A percentile compares a stretch with the other conserved stretches of the same genome.
phyloP scores from a whole-genome alignment of 1,284 basidiomycete species.

The Ganoderma resinaceum region DNA sequence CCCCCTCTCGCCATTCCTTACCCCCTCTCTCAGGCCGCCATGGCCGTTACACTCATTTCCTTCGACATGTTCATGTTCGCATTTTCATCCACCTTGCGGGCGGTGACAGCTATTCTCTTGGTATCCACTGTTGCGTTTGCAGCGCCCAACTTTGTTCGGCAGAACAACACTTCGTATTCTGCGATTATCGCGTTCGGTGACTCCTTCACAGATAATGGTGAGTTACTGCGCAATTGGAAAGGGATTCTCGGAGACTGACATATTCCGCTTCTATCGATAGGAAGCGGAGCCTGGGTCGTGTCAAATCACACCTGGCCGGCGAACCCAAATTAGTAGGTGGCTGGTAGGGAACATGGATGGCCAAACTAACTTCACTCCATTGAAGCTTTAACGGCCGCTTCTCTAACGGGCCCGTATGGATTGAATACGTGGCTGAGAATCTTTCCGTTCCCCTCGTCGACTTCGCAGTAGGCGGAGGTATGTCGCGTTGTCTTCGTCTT shows the following conservation, averaged over 20 bases:
- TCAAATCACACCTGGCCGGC: slow-evolving; percentile 18
- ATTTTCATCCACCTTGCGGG: neutral
- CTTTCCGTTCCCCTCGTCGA: slow-evolving; percentile 13
- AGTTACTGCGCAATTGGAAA: neutral
- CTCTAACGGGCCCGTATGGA: slow-evolving; percentile 18
- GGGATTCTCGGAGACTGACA: neutral
- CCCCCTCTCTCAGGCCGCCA: neutral
- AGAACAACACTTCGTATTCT: slow-evolving; percentile 1
- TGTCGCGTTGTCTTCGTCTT: neutral
- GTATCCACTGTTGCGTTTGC: neutral
- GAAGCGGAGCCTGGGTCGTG: slow-evolving; percentile 11
- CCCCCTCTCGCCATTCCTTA: neutral
- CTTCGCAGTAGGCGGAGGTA: slow-evolving; percentile 18
- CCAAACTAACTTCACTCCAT: neutral
- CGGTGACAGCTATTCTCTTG: neutral
- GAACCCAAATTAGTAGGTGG: slow-evolving; percentile 10
- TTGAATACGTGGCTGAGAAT: slow-evolving; percentile 15
- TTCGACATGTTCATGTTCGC: neutral
- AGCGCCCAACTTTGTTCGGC: neutral
- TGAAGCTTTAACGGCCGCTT: slow-evolving; percentile 11
- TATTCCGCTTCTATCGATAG: neutral
- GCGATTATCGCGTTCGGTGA: slow-evolving; percentile 15
- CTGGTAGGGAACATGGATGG: neutral
- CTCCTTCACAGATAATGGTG: slow-evolving; percentile 18
- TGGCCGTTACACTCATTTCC: neutral